A percentile compares a stretch with the other conserved stretches of the same genome.
Conservation (phyloP, 2,329 filamentous ascomycete genomes). For the Trichoderma guizhouense region DNA sequence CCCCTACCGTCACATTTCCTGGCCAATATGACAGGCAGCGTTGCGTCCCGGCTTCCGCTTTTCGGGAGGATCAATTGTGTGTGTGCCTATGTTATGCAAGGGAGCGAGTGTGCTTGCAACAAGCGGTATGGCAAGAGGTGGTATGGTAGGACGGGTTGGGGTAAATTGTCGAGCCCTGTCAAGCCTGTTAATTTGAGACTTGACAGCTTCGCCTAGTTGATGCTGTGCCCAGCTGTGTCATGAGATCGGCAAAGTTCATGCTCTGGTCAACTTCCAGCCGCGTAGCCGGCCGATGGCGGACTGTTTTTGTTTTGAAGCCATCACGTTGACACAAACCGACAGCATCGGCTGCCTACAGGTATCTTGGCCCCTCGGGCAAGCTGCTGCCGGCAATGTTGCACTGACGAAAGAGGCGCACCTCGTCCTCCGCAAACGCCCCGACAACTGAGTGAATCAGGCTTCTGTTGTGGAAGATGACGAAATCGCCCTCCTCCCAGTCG, state of each 20-base stretch:
- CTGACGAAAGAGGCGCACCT: conserved; percentile 72
- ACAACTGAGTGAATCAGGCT: conserved; percentile 73
- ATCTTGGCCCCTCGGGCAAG: conserved; percentile 48
- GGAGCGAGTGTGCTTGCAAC: not conserved
- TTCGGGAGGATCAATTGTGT: conserved; percentile 2
- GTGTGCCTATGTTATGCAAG: not conserved
- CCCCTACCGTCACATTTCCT: not conserved
- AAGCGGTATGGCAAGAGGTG: not conserved
- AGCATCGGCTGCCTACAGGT: not conserved
- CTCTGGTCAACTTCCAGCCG: not conserved
- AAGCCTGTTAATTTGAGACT: not conserved
- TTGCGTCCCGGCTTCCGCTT: conserved; percentile 13
- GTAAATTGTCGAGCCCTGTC: not conserved
- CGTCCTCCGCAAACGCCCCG: conserved; percentile 68
- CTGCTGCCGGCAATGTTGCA: conserved; percentile 72
- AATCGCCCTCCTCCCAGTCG: conserved; percentile 73
- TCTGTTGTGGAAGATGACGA: conserved; percentile 76
- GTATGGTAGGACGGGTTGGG: not conserved
- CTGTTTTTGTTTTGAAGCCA: not conserved
- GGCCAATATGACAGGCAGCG: not conserved
- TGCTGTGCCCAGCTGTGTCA: not conserved
- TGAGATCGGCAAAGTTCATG: not conserved
- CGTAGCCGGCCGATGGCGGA: conserved; percentile 9
- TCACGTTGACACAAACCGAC: not conserved
- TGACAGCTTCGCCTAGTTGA: not conserved